phyloP scores from a whole-genome alignment of 176 grass and related monocot species.

The Carex myosuroides region DNA sequence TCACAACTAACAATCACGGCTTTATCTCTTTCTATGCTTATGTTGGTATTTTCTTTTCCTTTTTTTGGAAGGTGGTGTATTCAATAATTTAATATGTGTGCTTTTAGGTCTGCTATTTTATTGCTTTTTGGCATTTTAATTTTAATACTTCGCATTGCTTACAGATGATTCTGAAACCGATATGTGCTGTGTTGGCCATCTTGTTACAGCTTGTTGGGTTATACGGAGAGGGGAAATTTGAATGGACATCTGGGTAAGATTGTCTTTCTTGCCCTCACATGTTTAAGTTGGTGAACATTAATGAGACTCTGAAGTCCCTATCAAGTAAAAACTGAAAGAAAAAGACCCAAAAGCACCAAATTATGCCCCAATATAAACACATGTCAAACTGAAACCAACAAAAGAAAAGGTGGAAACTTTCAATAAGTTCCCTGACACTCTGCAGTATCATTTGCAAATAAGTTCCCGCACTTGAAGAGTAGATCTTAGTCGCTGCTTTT shows the following conservation, averaged over 20 bases:
- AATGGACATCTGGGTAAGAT: conserved; percentile 88
- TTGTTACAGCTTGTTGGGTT: conserved; percentile 73
- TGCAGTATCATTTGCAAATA: not conserved
- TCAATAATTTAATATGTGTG: not conserved
- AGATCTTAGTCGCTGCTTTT: not conserved
- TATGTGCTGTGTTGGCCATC: conserved; percentile 89
- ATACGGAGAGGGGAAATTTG: conserved; percentile 96
- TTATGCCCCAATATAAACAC: not conserved
- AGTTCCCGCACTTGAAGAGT: not conserved
- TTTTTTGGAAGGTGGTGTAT: not conserved
- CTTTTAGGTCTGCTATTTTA: not conserved
- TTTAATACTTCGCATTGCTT: conserved; percentile 19
- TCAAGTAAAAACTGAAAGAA: not conserved
- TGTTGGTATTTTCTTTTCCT: not conserved
- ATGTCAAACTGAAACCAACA: not conserved
- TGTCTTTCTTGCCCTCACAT: not conserved
- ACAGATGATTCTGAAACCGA: conserved; percentile 95
- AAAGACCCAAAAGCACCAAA: not conserved
- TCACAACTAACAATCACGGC: not conserved
- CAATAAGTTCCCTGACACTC: not conserved
- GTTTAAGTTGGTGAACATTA: not conserved
- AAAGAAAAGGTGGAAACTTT: not conserved
- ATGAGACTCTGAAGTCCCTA: not conserved
- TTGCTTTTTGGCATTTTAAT: not conserved
- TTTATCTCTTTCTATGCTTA: not conserved